A percentile compares a stretch with the other conserved stretches of the same genome.
These are phyloP conservation scores for Salvia splendens DNA, from an alignment of 257 asterid species.

Conservation along the genomic window DNA sequence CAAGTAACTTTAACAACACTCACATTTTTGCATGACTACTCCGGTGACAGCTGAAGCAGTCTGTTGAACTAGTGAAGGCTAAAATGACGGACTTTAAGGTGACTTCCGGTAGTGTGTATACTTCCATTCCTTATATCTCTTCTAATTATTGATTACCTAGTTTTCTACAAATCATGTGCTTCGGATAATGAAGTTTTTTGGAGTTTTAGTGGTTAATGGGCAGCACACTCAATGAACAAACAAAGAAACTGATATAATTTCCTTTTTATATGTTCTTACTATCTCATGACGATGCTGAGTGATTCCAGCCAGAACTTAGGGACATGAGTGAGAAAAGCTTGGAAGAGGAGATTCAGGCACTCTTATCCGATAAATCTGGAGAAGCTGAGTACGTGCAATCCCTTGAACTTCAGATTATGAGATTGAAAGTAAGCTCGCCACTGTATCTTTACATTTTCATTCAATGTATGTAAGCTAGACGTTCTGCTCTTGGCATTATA, in stretches of 20 bases:
- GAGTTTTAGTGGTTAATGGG: constrained; percentile 12
- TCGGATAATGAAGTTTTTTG: constrained; percentile 11
- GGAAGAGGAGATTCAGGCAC: constrained; percentile 73
- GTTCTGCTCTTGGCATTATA: background rate
- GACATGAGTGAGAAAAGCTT: constrained; percentile 57
- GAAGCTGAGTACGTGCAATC: constrained; percentile 72
- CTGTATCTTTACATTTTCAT: constrained; percentile 19
- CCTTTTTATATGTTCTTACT: constrained; percentile 2
- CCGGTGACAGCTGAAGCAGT: constrained; percentile 57
- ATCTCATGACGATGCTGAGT: constrained; percentile 23
- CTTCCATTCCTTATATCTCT: constrained; percentile 23
- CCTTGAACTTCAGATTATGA: constrained; percentile 65
- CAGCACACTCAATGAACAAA: constrained; percentile 12
- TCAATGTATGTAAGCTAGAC: constrained; percentile 9
- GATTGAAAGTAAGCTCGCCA: constrained; percentile 57
- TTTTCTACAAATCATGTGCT: constrained; percentile 17
- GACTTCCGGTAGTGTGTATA: constrained; percentile 23
- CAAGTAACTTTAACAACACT: constrained; percentile 9
- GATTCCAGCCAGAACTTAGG: constrained; percentile 64
- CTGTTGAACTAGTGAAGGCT: constrained; percentile 53
- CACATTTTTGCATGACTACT: constrained; percentile 24
- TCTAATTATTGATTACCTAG: background rate
- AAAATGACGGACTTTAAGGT: constrained; percentile 62
- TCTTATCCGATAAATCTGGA: constrained; percentile 69
- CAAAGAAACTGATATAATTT: background rate